Conservation (phyloP, 768 basidiomycete species). For the Leccinum uliginosum region DNA sequence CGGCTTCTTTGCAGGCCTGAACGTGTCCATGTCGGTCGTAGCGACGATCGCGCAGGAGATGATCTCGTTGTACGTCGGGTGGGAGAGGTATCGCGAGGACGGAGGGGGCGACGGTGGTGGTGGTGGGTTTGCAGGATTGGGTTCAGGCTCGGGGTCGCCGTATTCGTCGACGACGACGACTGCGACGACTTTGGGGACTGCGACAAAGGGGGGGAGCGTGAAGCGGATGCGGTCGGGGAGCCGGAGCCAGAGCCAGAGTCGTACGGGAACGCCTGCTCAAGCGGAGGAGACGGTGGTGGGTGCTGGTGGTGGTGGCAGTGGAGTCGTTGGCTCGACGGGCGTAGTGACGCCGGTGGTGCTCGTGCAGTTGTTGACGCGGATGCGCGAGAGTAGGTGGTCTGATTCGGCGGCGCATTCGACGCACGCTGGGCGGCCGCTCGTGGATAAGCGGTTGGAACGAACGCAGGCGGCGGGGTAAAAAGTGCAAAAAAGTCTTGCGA, state of each 20-base stretch:
- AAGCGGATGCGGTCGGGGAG: slow-evolving; percentile 23
- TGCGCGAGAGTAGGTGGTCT: slow-evolving; percentile 61
- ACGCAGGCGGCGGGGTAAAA: slow-evolving; percentile 56
- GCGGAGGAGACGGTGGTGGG: slow-evolving; percentile 13
- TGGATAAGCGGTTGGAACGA: slow-evolving; percentile 73
- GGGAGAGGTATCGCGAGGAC: slow-evolving; percentile 80
- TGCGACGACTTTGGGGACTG: not conserved
- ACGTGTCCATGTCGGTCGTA: slow-evolving; percentile 78
- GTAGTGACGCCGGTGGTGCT: slow-evolving; percentile 49
- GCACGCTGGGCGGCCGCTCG: slow-evolving; percentile 42
- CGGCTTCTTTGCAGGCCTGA: slow-evolving; percentile 79
- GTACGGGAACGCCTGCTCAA: slow-evolving; percentile 26
- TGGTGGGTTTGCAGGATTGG: slow-evolving; percentile 7
- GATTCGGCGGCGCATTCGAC: slow-evolving; percentile 48
- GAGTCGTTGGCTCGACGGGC: not conserved
- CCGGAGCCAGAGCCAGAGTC: slow-evolving; percentile 24
- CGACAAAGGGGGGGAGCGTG: slow-evolving; percentile 15
- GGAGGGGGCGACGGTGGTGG: too few species aligned
- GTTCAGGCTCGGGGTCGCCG: slow-evolving; percentile 9
- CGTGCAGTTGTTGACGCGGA: slow-evolving; percentile 51
- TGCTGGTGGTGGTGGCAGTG: not conserved
- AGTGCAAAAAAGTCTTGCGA: not conserved
- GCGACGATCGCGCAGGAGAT: slow-evolving; percentile 90
- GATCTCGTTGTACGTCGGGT: slow-evolving; percentile 81
- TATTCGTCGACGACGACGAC: slow-evolving; percentile 14